Conservation (phyloP, 73 alveolate genomes). For the Stentor roeselii region DNA sequence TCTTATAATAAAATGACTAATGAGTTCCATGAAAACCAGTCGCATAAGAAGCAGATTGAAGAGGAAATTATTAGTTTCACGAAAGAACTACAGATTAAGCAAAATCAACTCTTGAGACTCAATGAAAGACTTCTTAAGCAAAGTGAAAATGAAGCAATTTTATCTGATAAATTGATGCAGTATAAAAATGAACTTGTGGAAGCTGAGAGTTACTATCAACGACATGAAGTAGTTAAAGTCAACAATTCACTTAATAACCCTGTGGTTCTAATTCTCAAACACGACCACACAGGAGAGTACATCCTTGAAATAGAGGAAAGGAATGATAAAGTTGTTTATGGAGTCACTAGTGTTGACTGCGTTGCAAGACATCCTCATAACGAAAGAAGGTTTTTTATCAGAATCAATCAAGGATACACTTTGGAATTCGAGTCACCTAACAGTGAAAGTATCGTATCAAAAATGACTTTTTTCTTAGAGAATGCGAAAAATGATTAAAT, state of each 20-base stretch:
- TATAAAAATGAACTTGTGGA: constrained; percentile 26
- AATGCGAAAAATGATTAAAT: neutral
- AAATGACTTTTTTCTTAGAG: neutral
- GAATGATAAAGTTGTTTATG: neutral
- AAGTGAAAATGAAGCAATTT: constrained; percentile 20
- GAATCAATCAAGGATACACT: neutral
- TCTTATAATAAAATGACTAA: neutral
- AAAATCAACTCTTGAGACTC: neutral
- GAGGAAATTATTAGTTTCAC: neutral
- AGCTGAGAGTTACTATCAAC: constrained; percentile 17
- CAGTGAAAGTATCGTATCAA: neutral
- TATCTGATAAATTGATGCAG: constrained; percentile 14
- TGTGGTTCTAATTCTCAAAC: neutral
- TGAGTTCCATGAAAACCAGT: neutral
- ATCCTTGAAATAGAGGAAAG: constrained; percentile 2
- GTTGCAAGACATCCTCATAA: constrained; percentile 14
- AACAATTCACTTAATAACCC: neutral
- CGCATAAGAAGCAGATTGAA: neutral
- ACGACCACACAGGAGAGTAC: constrained; percentile 14
- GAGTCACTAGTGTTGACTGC: neutral
- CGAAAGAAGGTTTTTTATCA: constrained; percentile 24
- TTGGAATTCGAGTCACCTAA: neutral
- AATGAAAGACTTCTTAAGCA: constrained; percentile 16
- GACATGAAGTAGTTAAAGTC: constrained; percentile 7
- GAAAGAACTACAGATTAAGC: neutral